Evolutionary conservation across 805 yeast species (phyloP).

Genomic region (Yarrowia keelungensis): DNA sequence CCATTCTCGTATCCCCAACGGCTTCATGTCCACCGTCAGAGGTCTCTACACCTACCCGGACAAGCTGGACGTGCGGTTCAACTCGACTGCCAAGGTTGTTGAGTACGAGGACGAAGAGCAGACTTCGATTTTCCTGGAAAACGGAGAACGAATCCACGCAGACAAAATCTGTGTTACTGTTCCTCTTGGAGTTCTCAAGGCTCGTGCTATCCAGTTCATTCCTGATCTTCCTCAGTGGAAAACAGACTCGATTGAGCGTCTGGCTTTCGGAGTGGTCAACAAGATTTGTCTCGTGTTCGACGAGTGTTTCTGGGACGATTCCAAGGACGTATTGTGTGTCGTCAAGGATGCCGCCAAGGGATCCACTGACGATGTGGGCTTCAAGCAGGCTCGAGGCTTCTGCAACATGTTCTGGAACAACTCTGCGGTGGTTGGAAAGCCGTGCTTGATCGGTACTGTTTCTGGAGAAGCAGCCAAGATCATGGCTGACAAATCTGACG

Average conservation of each 20-base stretch:
- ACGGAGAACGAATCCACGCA: slow-evolving; percentile 53
- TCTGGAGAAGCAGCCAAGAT: slow-evolving; percentile 52
- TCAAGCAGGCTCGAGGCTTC: slow-evolving; percentile 49
- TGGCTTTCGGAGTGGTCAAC: slow-evolving; percentile 53
- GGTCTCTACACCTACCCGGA: slow-evolving; percentile 52
- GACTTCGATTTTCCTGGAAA: slow-evolving; percentile 49
- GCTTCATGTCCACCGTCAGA: slow-evolving; percentile 50
- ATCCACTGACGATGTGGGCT: slow-evolving; percentile 42
- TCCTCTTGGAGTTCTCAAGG: slow-evolving; percentile 54
- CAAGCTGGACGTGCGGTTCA: slow-evolving; percentile 53
- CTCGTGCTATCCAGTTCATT: slow-evolving; percentile 51
- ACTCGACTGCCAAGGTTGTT: slow-evolving; percentile 51
- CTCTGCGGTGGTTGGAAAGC: slow-evolving; percentile 49
- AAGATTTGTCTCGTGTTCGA: slow-evolving; percentile 52
- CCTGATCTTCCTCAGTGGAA: slow-evolving; percentile 55
- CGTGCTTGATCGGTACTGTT: slow-evolving; percentile 52
- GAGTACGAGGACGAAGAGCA: slow-evolving; percentile 50
- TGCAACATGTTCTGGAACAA: slow-evolving; percentile 53
- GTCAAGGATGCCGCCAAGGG: slow-evolving; percentile 46
- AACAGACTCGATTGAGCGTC: slow-evolving; percentile 51
- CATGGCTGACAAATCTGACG: slow-evolving; percentile 48
- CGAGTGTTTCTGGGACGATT: slow-evolving; percentile 52
- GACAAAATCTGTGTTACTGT: slow-evolving; percentile 53
- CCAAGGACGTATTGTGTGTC: slow-evolving; percentile 48
- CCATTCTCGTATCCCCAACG: slow-evolving; percentile 52